Conservation (phyloP, 371 early-diverging fungal species). For the Umbelopsis sp. region DNA sequence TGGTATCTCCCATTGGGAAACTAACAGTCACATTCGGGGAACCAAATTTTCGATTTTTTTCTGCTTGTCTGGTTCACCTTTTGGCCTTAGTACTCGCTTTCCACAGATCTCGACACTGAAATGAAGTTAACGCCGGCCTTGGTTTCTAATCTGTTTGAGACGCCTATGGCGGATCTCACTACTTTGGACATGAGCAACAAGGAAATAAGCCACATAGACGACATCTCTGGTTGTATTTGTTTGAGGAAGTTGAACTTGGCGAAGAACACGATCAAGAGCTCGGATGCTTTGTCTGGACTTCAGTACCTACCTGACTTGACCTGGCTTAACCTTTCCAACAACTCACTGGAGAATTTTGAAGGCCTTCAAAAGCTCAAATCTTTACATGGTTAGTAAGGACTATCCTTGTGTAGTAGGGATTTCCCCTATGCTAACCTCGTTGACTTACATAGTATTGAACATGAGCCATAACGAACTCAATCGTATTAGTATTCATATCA, state of each 20-base stretch:
- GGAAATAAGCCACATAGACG: conserved; percentile 67
- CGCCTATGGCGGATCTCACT: conserved; percentile 16
- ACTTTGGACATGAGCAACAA: conserved; percentile 34
- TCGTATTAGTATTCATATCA: conserved; percentile 63
- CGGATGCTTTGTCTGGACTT: conserved; percentile 60
- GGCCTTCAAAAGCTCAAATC: conserved; percentile 63
- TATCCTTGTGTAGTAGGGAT: neutral
- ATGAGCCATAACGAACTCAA: conserved; percentile 73
- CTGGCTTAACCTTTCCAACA: conserved; percentile 68
- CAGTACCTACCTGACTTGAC: conserved; percentile 60
- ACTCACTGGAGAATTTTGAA: conserved; percentile 63
- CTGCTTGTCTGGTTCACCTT: neutral
- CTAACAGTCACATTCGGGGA: no score
- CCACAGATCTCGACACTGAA: neutral
- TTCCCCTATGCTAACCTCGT: no score
- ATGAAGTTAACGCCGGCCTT: conserved; percentile 15
- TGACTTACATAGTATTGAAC: conserved; percentile 62
- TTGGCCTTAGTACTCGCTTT: neutral
- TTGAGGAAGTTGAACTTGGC: conserved; percentile 74
- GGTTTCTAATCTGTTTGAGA: conserved; percentile 4
- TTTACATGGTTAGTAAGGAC: conserved; percentile 59
- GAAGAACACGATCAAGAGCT: conserved; percentile 61
- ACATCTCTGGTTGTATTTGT: conserved; percentile 66
- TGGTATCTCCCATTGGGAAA: no score
- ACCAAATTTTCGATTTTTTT: conserved; percentile 4